A percentile compares a stretch with the other conserved stretches of the same genome.
Evolutionary conservation across 306 rosid genomes (phyloP).

Genomic region (Comarum palustre): DNA sequence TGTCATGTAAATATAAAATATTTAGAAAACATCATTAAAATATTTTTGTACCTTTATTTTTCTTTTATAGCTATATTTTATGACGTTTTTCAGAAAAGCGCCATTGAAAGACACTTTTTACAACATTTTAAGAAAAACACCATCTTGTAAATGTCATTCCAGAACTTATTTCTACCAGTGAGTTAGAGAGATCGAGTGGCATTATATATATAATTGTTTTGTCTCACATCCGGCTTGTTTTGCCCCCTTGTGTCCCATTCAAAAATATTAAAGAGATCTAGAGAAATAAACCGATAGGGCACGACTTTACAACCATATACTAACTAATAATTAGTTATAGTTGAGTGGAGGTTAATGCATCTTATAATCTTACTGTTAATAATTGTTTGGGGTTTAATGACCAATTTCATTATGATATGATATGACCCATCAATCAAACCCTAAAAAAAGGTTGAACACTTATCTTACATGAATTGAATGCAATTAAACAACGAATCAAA

Average conservation of each 20-base stretch:
- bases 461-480: not conserved
- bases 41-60: too few relatives aligned
- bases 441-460: not conserved
- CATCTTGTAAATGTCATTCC: too few relatives aligned
- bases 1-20: too few relatives aligned
- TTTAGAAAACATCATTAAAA: too few relatives aligned
- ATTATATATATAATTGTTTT: too few relatives aligned
- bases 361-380: too few relatives aligned
- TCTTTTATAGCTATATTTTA: too few relatives aligned
- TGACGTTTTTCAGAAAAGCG: too few relatives aligned
- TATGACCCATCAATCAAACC: not conserved
- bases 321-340: not conserved
- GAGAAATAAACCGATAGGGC: not conserved
- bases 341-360: not conserved
- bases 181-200: too few relatives aligned
- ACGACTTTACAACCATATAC: not conserved
- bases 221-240: not conserved
- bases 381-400: not conserved
- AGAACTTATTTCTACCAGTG: too few relatives aligned
- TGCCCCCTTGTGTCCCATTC: not conserved
- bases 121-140: too few relatives aligned
- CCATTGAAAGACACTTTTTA: too few relatives aligned
- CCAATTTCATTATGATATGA: conserved; percentile 3
- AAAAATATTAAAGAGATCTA: not conserved
- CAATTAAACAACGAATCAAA: not conserved